Conservation (phyloP, 2,329 filamentous ascomycete species). For the Sclerotinia minor region DNA sequence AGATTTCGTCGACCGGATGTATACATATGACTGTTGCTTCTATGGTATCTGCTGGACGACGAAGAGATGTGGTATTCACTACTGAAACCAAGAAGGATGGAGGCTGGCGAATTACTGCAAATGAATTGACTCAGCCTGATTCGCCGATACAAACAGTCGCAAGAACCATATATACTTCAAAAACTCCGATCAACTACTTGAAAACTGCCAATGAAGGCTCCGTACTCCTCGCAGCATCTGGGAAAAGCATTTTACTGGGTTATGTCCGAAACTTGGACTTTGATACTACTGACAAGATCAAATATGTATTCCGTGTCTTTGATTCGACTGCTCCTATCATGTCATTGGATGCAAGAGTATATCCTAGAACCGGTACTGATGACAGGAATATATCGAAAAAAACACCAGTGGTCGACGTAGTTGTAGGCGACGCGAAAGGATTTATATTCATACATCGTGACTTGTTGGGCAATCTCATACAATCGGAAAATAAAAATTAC, state of each 20-base stretch:
- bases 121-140: conserved; percentile 42
- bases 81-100: conserved; percentile 39
- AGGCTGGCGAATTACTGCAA: conserved; percentile 42
- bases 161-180: conserved; percentile 46
- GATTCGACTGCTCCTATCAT: conserved; percentile 64
- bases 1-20: conserved; percentile 41
- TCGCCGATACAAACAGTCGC: conserved; percentile 36
- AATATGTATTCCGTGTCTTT: conserved; percentile 59
- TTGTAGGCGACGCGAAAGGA: conserved; percentile 74
- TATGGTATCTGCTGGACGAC: conserved; percentile 40
- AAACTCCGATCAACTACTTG: conserved; percentile 49
- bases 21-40: conserved; percentile 42
- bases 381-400: conserved; percentile 39
- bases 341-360: conserved; percentile 62
- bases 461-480: conserved; percentile 55
- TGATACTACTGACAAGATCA: conserved; percentile 46
- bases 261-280: conserved; percentile 44
- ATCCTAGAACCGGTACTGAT: conserved; percentile 30
- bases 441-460: conserved; percentile 81
- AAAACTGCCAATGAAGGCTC: conserved; percentile 55
- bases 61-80: conserved; percentile 43
- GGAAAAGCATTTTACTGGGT: conserved; percentile 61
- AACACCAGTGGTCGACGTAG: conserved; percentile 63
- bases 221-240: conserved; percentile 57
- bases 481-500: conserved; percentile 44